Evolutionary conservation across 352 stramenopile species (phyloP).

Genomic region (Pythium volutum): DNA sequence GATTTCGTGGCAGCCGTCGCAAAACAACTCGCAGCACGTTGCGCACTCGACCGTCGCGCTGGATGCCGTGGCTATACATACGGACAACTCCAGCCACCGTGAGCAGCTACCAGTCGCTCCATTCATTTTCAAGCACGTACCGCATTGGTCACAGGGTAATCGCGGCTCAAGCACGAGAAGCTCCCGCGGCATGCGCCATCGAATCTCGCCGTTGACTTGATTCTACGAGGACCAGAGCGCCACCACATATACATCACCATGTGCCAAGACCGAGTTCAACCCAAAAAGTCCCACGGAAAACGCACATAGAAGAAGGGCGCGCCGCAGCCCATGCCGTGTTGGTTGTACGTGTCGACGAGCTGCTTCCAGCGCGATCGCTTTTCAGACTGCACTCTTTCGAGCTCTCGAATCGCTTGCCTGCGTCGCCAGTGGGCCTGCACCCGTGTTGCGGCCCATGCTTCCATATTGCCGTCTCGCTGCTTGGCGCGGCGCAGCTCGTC

Average conservation of each 20-base stretch:
- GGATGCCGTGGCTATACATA: conserved; percentile 32
- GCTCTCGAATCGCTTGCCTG: conserved; percentile 30
- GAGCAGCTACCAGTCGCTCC: no score
- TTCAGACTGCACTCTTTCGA: conserved; percentile 31
- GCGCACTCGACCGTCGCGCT: conserved; percentile 82
- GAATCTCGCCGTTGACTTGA: conserved; percentile 88
- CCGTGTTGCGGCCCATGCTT: conserved; percentile 60
- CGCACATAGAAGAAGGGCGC: conserved; percentile 92
- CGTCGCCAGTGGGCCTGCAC: conserved; percentile 71
- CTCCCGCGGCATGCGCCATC: conserved; percentile 88
- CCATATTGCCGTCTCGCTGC: conserved; percentile 52
- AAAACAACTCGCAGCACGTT: conserved; percentile 92
- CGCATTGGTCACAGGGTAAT: conserved; percentile 87
- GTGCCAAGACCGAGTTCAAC: no score
- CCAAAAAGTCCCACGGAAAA: no score
- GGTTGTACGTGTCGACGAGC: conserved; percentile 82
- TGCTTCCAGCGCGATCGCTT: conserved; percentile 89
- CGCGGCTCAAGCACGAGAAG: conserved; percentile 75
- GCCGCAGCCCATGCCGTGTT: conserved; percentile 59
- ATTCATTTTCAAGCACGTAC: no score
- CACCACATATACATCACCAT: no score
- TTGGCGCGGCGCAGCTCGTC: conserved; percentile 38
- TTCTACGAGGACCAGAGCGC: no score
- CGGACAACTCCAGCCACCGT: no score
- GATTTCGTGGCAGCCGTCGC: conserved; percentile 72